Conservation (phyloP, 1,139 yeast species). For the Pichia sp. region DNA sequence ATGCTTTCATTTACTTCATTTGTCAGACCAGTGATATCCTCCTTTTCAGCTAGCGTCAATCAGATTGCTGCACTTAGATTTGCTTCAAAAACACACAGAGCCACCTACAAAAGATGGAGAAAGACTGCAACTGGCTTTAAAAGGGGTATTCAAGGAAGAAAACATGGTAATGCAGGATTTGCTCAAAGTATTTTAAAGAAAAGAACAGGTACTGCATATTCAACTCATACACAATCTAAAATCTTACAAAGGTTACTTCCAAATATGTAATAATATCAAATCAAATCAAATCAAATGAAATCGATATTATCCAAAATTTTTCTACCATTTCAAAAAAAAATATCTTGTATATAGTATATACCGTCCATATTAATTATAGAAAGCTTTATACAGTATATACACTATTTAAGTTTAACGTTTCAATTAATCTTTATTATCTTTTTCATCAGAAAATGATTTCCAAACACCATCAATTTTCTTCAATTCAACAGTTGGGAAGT, state of each 20-base stretch:
- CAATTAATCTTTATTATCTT: neutral
- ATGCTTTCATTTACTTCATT: slow-evolving; percentile 4
- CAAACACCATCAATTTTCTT: slow-evolving; percentile 14
- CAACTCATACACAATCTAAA: slow-evolving; percentile 50
- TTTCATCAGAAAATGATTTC: slow-evolving; percentile 10
- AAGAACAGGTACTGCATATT: slow-evolving; percentile 57
- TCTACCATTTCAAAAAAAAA: no score
- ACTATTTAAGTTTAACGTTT: neutral
- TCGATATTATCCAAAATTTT: no score
- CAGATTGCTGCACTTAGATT: slow-evolving; percentile 31
- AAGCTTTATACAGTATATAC: no score
- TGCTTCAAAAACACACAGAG: slow-evolving; percentile 58
- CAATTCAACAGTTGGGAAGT: slow-evolving; percentile 75
- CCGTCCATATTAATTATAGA: no score
- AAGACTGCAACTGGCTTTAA: slow-evolving; percentile 51
- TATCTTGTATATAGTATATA: no score
- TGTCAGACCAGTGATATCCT: slow-evolving; percentile 5
- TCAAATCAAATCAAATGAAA: no score
- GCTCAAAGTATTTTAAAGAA: slow-evolving; percentile 56
- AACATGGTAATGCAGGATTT: slow-evolving; percentile 93
- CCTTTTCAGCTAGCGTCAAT: neutral
- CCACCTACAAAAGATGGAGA: slow-evolving; percentile 81
- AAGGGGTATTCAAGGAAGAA: slow-evolving; percentile 75
- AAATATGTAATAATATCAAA: slow-evolving; percentile 28
- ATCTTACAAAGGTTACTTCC: slow-evolving; percentile 46